Evolutionary conservation across 2,329 filamentous ascomycete species (phyloP), one percentile per base, ranked within the genome.

Genomic region (Stagonosporopsis cucurbitacearum): DNA sequence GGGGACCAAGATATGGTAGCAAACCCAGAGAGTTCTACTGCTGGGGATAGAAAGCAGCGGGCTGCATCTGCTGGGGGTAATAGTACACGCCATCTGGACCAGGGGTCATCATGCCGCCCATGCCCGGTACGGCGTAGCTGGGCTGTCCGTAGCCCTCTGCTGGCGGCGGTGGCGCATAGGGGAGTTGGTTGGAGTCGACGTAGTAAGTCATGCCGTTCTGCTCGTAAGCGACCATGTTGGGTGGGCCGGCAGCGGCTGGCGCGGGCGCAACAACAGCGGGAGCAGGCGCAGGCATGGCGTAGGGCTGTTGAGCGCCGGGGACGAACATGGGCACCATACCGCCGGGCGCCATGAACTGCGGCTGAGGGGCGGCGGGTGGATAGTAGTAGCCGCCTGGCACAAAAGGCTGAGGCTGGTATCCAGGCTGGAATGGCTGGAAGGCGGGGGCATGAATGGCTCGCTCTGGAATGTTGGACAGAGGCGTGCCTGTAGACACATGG

Each of bases 121-220:
- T 91, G 39, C 87, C 87, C 58, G 82, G 78, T 47, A 83, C 79
- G 9, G 82, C 77, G 66, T 87, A 91, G 51, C 70, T 76, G 7
- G 73, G 63, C 39, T 71, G 80, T 72, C 69, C 56, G 40, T 74
- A 76, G 19, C 60, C 65, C 48, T 75, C 72, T 25, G 85, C 79
- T 0, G 83, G 78, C 26, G 26, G 26, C 26, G 26, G 26, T 23
- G 85, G 80, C 2, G 65, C 61, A 15, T 68, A 49, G 32, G 75
- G 73, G 43, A 93, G 79, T 70, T 92, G 88, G n/a, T 87, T 83
- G 7, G 91, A 84, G 70, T 96, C 90, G 68, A 92, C 93, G 73
- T 96, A 99, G 75, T 96, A 98, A 0, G 96, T 92, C 84, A 96
- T 98, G 59, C 95, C 95, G 65, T 96, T 96, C 61, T 88, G 88